Evolutionary conservation across 2,329 filamentous ascomycete species (phyloP).

Genomic region (Phaeosphaeriaceae sp.): DNA sequence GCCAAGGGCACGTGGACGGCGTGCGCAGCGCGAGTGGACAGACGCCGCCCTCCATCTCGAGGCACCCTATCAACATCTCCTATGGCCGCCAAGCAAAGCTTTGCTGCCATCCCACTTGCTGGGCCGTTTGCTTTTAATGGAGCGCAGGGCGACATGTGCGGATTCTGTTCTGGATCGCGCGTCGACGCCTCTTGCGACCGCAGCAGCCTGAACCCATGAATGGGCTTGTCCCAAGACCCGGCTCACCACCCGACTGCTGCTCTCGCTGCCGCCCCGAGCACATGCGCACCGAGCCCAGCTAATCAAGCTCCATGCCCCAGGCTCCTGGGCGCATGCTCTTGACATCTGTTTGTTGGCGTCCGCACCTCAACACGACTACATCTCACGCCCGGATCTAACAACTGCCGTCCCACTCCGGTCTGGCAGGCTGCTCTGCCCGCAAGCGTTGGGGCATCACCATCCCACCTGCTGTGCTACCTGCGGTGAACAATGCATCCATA

Average conservation of each 20-base stretch:
- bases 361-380: background rate
- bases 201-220: slow-evolving; percentile 18
- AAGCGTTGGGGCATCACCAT: background rate
- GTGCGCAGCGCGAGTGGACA: background rate
- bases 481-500: slow-evolving; percentile 32
- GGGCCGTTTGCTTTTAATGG: slow-evolving; percentile 22
- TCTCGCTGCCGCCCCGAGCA: slow-evolving; percentile 13
- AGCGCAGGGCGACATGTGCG: slow-evolving; percentile 21
- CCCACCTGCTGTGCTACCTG: background rate
- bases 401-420: background rate
- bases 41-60: background rate
- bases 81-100: slow-evolving; percentile 21
- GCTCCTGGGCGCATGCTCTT: slow-evolving; percentile 3
- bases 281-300: slow-evolving; percentile 12
- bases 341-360: background rate
- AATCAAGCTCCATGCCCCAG: slow-evolving; percentile 15
- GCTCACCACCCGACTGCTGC: slow-evolving; percentile 12
- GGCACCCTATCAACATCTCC: slow-evolving; percentile 9
- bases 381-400: background rate
- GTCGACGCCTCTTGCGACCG: slow-evolving; percentile 18
- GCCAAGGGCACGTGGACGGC: slow-evolving; percentile 10
- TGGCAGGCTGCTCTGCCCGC: background rate
- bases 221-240: slow-evolving; percentile 13
- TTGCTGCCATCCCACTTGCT: slow-evolving; percentile 10
- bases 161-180: slow-evolving; percentile 21